Conservation (phyloP, 495 filamentous ascomycete genomes). For the Venustampulla echinocandica region DNA sequence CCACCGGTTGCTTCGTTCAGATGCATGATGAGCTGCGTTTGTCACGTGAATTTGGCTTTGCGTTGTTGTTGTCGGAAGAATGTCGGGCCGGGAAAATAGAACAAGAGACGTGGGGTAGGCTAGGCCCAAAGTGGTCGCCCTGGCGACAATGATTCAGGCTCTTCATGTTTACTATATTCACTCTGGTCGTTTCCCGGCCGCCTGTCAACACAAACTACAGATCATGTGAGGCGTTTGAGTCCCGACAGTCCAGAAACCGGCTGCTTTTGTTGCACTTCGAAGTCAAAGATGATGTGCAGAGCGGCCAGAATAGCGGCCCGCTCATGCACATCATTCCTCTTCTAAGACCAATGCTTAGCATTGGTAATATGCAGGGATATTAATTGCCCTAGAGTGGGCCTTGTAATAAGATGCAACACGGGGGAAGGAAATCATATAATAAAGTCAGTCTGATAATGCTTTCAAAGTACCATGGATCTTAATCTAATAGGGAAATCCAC, state of each 20-base stretch:
- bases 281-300: neutral
- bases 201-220: neutral
- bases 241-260: neutral
- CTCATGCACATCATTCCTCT: neutral
- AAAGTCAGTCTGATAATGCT: too few species aligned
- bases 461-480: too few species aligned
- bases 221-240: neutral
- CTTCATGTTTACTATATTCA: neutral
- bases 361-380: neutral
- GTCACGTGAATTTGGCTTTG: too few species aligned
- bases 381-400: too few species aligned
- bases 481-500: too few species aligned
- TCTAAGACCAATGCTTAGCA: neutral
- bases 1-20: conserved; percentile 39
- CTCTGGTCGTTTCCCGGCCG: neutral
- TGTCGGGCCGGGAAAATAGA: too few species aligned
- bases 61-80: too few species aligned
- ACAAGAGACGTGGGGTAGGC: too few species aligned
- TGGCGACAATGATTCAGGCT: conserved; percentile 1
- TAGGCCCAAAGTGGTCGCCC: too few species aligned
- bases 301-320: neutral
- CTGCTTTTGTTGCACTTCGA: neutral
- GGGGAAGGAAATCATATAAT: too few species aligned
- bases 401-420: too few species aligned
- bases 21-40: too few species aligned